Base-by-base conservation (phyloP, 805 yeast species). In the Candida yuanshanica region DNA sequence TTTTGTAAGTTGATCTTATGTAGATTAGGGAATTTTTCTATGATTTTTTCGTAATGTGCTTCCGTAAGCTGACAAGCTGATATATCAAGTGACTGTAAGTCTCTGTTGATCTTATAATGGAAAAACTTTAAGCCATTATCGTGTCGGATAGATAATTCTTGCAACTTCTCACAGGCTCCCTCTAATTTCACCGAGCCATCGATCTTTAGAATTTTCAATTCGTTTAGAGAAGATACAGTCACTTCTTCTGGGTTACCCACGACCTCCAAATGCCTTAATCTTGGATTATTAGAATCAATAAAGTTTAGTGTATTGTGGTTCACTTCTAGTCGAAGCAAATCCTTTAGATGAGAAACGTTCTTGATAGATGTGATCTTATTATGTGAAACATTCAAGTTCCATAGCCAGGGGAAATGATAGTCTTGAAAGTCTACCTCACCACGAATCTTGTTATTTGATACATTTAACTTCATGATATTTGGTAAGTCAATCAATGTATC, bases 401-500 rank as follows among this genome's bases (percentile, higher is more conserved):
- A 24, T 38, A 53, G 26, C 10, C 34, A 68, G 2, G 37, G 25
- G 16, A 52, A 49, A 7, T 38, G 33, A 14, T 18, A 22, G 0
- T 27, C 11, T 12, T 35, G 26, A n/a, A 52, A 40, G 25, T 44
- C 43, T 2, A 50, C 6, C 5, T 12, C 16, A 2, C 43, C 49
- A 7, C 22, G 25, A 31, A 69, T 53, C 33, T 62, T 63, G 42
- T 72, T 72, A 32, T 43, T 43, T 1, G 70, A 56, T 5, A 66
- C 55, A 45, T 66, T 51, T 34, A 72, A 53, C 18, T 43, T 41
- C 43, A 66, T 71, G 17, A 70, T 50, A 38, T 35, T 27, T 7
- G 46, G 46, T 2, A 51, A 18, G 9, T 35, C 39, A 7, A 45
- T 39, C 11, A 54, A 14, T 3, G 65, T 64, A 13, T 46, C 57